Evolutionary conservation across 1,284 basidiomycete genomes (phyloP).

Genomic region (Ustilago tritici): DNA sequence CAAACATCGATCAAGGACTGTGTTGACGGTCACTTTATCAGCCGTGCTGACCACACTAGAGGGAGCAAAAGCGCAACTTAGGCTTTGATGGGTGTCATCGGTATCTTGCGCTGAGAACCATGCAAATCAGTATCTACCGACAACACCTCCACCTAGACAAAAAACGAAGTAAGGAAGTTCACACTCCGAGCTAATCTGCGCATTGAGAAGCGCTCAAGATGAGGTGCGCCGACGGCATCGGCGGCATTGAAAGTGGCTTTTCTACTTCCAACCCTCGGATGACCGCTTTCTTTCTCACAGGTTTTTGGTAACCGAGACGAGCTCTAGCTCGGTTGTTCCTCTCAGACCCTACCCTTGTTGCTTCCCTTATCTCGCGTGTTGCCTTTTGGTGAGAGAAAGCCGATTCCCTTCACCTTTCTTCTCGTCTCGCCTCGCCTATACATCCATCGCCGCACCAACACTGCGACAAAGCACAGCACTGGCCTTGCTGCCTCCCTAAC

Average conservation of each 20-base stretch:
- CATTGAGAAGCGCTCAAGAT: neutral
- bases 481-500: neutral
- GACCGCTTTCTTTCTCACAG: neutral
- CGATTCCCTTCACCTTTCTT: neutral
- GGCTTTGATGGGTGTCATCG: neutral
- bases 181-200: neutral
- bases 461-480: neutral
- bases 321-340: constrained; percentile 9
- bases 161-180: neutral
- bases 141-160: constrained; percentile 1
- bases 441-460: neutral
- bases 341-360: constrained; percentile 10
- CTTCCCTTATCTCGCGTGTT: neutral
- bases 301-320: constrained; percentile 14
- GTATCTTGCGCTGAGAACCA: constrained; percentile 6
- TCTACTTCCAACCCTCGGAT: constrained; percentile 10
- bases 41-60: constrained; percentile 1
- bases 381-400: neutral
- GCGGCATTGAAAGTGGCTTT: constrained; percentile 17
- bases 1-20: neutral
- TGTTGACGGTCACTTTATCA: neutral
- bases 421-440: constrained; percentile 4
- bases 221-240: constrained; percentile 23
- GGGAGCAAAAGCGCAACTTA: neutral
- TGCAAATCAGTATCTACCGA: constrained; percentile 1